Base-by-base conservation (phyloP, 2,329 filamentous ascomycete species). In the Penicillium sp. region DNA sequence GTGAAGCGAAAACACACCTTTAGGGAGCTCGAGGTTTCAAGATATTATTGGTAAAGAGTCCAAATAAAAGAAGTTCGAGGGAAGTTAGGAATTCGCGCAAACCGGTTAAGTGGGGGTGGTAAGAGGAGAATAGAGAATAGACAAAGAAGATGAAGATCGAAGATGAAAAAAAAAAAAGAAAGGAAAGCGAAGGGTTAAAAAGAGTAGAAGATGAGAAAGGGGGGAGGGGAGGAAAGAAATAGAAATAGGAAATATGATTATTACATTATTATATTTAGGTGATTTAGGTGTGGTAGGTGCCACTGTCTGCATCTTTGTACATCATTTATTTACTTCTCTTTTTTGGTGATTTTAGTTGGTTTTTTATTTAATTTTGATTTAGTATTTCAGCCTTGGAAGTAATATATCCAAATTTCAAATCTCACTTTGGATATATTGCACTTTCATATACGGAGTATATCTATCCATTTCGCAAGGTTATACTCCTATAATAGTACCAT, bases 261-360 rank as follows among this genome's bases (percentile, higher is more conserved):
- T 56, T 58, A 64, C 37, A 37, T 31, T 29, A 29, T 29, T 40
- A 21, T 51, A 33, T 35, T 51, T 53, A 53, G 50, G 41, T 50
- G 48, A 50, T 62, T 67, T 67, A 67, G 64, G 65, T 67, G 65
- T 67, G 65, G 65, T 67, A 67, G 65, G 65, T 67, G 65, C 65
- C 50, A 64, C 62, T 58, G 54, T 52, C 52, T 43, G 48, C 47
- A 48, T 52, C 31, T 54, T 35, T 37, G 46, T 62, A 61, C 60
- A 64, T 64, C 57, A 63, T 48, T 35, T 48, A 62, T 62, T 66
- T 61, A 58, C 56, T 54, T 62, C 12, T 31, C 25, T 45, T 31
- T 35, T 21, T n/a, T 37, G 25, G 5, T n/a, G 15, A 1, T 38
- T 38, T 38, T 38, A n/a, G n/a, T 9, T 37, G 3, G 4, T n/a